Evolutionary conservation across 179 eudicot species (phyloP).

Genomic region (Spinacia oleracea): DNA sequence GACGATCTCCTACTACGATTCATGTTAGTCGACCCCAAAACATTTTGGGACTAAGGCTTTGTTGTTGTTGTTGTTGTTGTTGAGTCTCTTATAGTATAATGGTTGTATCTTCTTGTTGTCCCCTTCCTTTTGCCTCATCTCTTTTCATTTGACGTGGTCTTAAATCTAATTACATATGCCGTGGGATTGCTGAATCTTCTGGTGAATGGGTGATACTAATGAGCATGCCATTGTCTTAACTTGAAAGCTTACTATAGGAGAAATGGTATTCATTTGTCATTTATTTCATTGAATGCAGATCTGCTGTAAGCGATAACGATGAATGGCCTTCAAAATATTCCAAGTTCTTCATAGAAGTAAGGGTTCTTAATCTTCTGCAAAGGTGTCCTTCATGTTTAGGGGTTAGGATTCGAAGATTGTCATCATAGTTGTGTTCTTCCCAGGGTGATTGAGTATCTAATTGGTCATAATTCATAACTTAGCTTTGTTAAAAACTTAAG

Average conservation of each 20-base stretch:
- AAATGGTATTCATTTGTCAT: background rate
- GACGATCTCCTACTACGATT: too few species aligned
- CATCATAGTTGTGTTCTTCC: background rate
- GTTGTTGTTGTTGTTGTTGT: too few species aligned
- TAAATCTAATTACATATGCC: background rate
- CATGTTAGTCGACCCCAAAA: too few species aligned
- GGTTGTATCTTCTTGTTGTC: background rate
- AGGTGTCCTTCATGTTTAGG: too few species aligned
- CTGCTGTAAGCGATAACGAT: conserved; percentile 83
- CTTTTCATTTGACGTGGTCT: background rate
- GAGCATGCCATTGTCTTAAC: background rate
- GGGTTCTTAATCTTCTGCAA: conserved; percentile 14
- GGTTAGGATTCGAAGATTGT: background rate
- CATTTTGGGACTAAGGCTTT: too few species aligned
- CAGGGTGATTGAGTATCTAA: background rate
- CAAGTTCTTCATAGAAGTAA: conserved; percentile 85
- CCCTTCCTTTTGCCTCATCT: background rate
- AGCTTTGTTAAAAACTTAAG: background rate
- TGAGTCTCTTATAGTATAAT: background rate
- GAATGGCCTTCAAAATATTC: conserved; percentile 99
- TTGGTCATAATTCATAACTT: background rate
- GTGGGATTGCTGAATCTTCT: background rate
- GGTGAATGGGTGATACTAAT: background rate
- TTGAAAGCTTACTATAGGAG: background rate
- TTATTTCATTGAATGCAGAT: conserved; percentile 49